Percentiles rank a stretch among this genome's conserved stretches.
phyloP scores from a whole-genome alignment of 352 stramenopile genomes.

The Phytophthora pistaciae region DNA sequence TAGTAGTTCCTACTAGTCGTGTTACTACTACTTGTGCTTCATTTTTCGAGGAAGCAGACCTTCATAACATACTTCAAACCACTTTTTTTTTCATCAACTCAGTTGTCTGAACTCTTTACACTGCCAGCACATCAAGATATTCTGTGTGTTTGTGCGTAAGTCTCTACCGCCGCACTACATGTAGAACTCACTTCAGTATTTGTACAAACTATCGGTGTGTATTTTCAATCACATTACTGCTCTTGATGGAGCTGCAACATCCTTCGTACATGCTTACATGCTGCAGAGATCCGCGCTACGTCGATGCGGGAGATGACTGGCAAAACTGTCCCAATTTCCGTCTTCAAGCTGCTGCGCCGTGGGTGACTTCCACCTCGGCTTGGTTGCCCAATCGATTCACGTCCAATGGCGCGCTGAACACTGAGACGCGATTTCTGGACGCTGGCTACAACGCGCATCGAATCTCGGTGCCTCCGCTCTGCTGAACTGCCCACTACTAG shows the following conservation, averaged over 20 bases:
- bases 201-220: too few species aligned
- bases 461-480: constrained; percentile 13
- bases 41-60: background rate
- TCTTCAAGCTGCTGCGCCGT: background rate
- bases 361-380: background rate
- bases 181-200: too few species aligned
- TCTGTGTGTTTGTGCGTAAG: too few species aligned
- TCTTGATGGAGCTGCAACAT: background rate
- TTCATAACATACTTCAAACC: background rate
- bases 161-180: too few species aligned
- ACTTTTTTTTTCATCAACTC: background rate
- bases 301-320: background rate
- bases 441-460: constrained; percentile 15
- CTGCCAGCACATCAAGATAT: too few species aligned
- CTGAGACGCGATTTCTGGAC: constrained; percentile 25
- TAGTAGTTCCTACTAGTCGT: background rate
- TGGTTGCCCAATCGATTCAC: background rate
- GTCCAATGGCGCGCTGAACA: constrained; percentile 22
- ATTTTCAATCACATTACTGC: background rate
- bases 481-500: constrained; percentile 16
- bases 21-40: background rate
- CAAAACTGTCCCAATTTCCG: background rate
- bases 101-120: background rate
- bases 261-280: background rate
- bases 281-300: background rate